Evolutionary conservation across 805 yeast species (phyloP), one percentile per base, ranked within the genome.

Genomic region (Ogataea polymorpha): DNA sequence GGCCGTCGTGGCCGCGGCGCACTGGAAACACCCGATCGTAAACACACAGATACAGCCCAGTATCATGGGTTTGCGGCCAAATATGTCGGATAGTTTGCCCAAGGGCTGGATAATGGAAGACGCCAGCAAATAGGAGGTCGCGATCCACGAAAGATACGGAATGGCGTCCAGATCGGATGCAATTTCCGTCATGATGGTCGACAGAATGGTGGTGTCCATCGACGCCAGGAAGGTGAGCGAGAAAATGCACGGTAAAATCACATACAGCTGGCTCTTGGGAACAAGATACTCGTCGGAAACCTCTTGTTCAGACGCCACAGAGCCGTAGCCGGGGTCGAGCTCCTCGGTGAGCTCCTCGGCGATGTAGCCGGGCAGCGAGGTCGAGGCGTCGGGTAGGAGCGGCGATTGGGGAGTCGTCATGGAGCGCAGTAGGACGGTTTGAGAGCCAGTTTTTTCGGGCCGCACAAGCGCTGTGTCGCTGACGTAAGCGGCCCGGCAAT

Each of bases 71-170:
- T 76, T 79, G 46, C 90, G 66, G 2, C 91, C 89, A 55, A 82
- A 82, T 20, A 82, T 80, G 53, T 83, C 90, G 12, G 85, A 77
- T 6, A 83, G 54, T 51, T 80, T 82, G 7, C 90, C 90, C 16
- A 83, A 60, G 2, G 90, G 90, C 59, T 83, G 90, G 55, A 81
- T 80, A 2, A 86, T 83, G 0, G 89, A 79, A 32, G 82, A 75
- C 1, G 88, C 76, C 31, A 83, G 62, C 31, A 83, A 62, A 51
- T 83, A 83, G 0, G 86, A 74, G 0, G 87, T 79, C 2, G 86
- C 89, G 17, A 83, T 79, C 87, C 88, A 82, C 12, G 87, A 74
- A 20, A 82, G 71, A 46, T 74, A 74, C 3, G 79, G 77, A 32
- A 82, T 66, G 0, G 80, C 81, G 48, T 81, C 65, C 53, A 83